Evolutionary conservation across 2,329 filamentous ascomycete species (phyloP), one percentile per base, ranked within the genome.

Genomic region (Rasamsonia emersonii): DNA sequence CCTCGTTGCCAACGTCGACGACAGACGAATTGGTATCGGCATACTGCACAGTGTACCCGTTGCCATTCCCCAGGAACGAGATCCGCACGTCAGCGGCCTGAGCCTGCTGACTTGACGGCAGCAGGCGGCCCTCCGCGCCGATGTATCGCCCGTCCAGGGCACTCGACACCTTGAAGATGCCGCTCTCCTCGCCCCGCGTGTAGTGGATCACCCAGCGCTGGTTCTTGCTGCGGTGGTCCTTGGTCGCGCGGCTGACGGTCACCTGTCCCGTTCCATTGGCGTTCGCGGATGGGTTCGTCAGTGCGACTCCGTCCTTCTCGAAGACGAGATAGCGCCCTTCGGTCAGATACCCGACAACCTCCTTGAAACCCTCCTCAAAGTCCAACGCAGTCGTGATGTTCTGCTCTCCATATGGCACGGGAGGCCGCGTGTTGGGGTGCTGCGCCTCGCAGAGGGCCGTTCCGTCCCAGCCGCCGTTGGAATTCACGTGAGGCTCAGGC

Each of bases 291-390:
- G 46, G 31, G 31, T 60, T 62, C 3, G 53, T 52, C 10, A 72
- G 53, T 0, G 67, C 67, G 11, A 45, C 52, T 14, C 64, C 64
- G 20, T 53, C 47, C 32, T 54, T 50, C 42, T 71, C 69, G 32
- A 73, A 66, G 4, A 67, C 63, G 10, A 75, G 56, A 43, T 67
- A 73, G 16, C 69, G 67, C 9, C 70, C 71, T 45, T 75, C 71
- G 3, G 68, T 73, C 16, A 74, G 51, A 14, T 62, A 55, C 0
- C 71, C 71, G 2, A 70, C 56, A 19, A 69, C 58, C 16, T 59
- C 44, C 49, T 75, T 75, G 58, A 64, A 73, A 2, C 71, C 71
- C 21, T 67, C 53, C 41, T 74, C 70, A n/a, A 64, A 65, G 20
- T 59, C 58, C 20, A 50, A 40, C 4, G 44, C 33, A 16, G 30